Evolutionary conservation across 2,329 filamentous ascomycete genomes (phyloP), one percentile per base, ranked within the genome.

Genomic region (Coniosporium tulheliwenetii): DNA sequence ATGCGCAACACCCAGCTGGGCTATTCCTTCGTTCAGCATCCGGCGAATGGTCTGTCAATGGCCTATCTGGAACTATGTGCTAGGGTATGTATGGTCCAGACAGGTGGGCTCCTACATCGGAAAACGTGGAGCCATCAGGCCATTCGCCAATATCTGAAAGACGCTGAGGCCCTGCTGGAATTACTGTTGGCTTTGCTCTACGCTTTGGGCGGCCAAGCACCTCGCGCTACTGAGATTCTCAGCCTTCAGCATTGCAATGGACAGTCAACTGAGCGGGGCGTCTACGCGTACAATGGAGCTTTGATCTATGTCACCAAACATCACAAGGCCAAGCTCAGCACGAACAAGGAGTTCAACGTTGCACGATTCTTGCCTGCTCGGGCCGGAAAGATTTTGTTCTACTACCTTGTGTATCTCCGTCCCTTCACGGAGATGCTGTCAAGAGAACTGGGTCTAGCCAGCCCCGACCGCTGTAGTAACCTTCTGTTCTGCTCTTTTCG

Each of bases 271-370:
- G 39, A 37, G 26, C 38, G 41, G 19, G 41, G 41, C 15, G 15
- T 43, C 14, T 43, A 43, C 34, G 38, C 40, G 26, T 38, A 43
- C 29, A 34, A 43, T 14, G 37, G 41, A 13, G 19, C 26, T 13
- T 10, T 43, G 16, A 19, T 40, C 29, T 39, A 37, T 34, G 33
- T 39, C 37, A 43, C 41, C 14, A 30, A 38, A 9, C 41, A 43
- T 29, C 36, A 37, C 16, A 43, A 43, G 36, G 38, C 38, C 34
- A 39, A 38, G 19, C 38, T 33, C 30, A 26, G 30, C 10, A 43
- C 41, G 15, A 43, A 43, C 36, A 31, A 40, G 30, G 41, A 39
- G 16, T 43, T 43, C 30, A 32, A 43, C 39, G 41, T 43, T 36
- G 38, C 12, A 12, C 30, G 43, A 13, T 31, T 32, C 34, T 32